Conservation (phyloP, 352 stramenopile genomes). For the Hyaloperonospora brassicae region DNA sequence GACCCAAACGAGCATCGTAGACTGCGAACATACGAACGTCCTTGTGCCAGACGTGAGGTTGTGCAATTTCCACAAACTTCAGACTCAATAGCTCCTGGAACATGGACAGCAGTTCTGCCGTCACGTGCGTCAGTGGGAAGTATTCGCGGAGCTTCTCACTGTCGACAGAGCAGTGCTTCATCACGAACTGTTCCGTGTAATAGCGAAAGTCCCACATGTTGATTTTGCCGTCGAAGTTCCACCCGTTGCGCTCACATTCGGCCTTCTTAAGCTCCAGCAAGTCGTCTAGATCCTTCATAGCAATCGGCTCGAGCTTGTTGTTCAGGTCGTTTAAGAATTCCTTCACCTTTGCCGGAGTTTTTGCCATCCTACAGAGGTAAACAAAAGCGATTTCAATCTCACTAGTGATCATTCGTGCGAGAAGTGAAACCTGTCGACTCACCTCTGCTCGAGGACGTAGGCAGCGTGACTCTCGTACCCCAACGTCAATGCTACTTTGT, state of each 20-base stretch:
- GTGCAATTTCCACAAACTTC: constrained; percentile 73
- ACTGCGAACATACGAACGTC: constrained; percentile 85
- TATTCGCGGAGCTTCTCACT: constrained; percentile 81
- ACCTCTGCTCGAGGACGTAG: constrained; percentile 80
- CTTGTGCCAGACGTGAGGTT: constrained; percentile 82
- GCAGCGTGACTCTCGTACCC: constrained; percentile 81
- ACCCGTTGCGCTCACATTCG: constrained; percentile 41
- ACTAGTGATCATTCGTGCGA: background rate
- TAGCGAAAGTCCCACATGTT: constrained; percentile 89
- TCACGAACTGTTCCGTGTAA: constrained; percentile 85
- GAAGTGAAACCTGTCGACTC: constrained; percentile 1
- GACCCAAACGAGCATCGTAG: constrained; percentile 51
- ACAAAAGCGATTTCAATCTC: background rate
- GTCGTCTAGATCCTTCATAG: constrained; percentile 63
- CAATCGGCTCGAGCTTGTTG: constrained; percentile 68
- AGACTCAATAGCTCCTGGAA: constrained; percentile 86
- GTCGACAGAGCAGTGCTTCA: constrained; percentile 85
- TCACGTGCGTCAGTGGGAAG: constrained; percentile 85
- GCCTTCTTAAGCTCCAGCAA: constrained; percentile 68
- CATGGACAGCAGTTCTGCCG: constrained; percentile 73
- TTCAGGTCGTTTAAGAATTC: constrained; percentile 68
- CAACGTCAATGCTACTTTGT: constrained; percentile 63
- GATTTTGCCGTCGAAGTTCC: constrained; percentile 77
- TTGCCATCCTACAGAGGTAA: constrained; percentile 49
- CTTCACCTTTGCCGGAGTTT: constrained; percentile 49